Evolutionary conservation across 805 yeast genomes (phyloP), one percentile per base, ranked within the genome.

Genomic region (Dipodascopsis tothii): DNA sequence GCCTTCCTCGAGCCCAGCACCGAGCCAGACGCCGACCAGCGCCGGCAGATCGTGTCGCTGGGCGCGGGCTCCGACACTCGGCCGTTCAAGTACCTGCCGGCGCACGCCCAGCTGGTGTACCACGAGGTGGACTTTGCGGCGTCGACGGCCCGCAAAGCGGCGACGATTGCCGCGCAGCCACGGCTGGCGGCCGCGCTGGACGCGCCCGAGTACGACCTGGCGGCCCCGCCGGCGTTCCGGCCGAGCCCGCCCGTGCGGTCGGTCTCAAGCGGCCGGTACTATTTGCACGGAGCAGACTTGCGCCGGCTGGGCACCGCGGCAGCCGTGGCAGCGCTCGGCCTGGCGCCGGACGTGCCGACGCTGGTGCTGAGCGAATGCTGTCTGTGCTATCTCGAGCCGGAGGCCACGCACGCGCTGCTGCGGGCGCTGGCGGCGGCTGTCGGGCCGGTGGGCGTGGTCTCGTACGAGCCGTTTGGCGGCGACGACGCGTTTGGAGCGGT

Each of bases 61-160:
- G 94, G 94, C 0, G 80, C 88, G 2, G 94, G 94, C 3, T 80
- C 84, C 14, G 94, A 84, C 55, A 81, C 92, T 0, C 59, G 90
- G 41, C 71, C 74, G 14, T 81, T 83, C 57, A 60, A 67, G 6
- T 48, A 77, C 14, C 59, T 82, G 33, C 56, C 64, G 4, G 37
- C 60, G 3, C 41, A 63, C 37, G 30, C 51, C 7, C 28, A 43
- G 18, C 46, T 80, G 27, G 56, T 54, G 1, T 77, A 78, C 54
- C 68, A 72, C 47, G 94, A 83, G 57, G 57, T 80, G 19, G 94
- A 83, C 60, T 81, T 82, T 56, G 72, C 72, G 6, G 73, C 64
- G 33, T 71, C 80, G 14, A 69, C 71, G 4, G 63, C 61, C 45
- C 61, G 74, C 33, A 83, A 83, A 59, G 69, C 73, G 41, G 54